Evolutionary conservation across 768 basidiomycete species (phyloP).

Genomic region (Termitomyces sp.): DNA sequence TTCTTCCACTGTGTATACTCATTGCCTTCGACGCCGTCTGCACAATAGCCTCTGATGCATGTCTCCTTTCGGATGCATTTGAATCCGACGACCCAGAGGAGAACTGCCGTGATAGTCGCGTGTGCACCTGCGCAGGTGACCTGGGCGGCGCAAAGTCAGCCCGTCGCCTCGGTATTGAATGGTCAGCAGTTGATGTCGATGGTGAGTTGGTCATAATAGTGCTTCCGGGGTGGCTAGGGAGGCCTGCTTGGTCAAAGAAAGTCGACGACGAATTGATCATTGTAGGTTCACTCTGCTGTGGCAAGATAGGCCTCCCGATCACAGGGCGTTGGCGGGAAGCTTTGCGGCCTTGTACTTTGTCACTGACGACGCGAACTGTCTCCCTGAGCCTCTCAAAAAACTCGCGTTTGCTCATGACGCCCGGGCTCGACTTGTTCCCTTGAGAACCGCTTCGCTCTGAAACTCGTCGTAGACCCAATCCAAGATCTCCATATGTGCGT

Average conservation of each 20-base stretch:
- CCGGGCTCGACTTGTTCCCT: constrained; percentile 34
- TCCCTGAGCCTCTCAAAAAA: constrained; percentile 59
- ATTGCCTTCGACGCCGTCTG: constrained; percentile 45
- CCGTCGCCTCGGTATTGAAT: constrained; percentile 62
- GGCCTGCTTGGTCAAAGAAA: constrained; percentile 35
- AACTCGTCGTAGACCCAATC: constrained; percentile 47
- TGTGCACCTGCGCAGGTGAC: constrained; percentile 36
- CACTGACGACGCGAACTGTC: constrained; percentile 65
- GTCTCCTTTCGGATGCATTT: constrained; percentile 25
- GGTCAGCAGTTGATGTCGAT: constrained; percentile 56
- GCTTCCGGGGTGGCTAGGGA: constrained; percentile 37
- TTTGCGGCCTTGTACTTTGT: constrained; percentile 35
- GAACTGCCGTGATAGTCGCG: constrained; percentile 27
- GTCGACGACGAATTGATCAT: constrained; percentile 28
- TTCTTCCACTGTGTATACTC: constrained; percentile 39
- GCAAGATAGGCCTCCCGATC: constrained; percentile 55
- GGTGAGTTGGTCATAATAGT: constrained; percentile 53
- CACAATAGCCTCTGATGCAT: constrained; percentile 40
- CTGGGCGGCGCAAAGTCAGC: constrained; percentile 65
- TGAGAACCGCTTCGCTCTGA: constrained; percentile 34
- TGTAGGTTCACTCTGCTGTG: constrained; percentile 11
- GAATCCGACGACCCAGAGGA: constrained; percentile 30
- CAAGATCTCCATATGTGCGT: constrained; percentile 26
- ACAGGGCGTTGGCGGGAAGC: constrained; percentile 34
- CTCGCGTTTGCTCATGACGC: constrained; percentile 64